Evolutionary conservation across 495 filamentous ascomycete genomes (phyloP), one percentile per base, ranked within the genome.

Genomic region (Podospora fimiseda): DNA sequence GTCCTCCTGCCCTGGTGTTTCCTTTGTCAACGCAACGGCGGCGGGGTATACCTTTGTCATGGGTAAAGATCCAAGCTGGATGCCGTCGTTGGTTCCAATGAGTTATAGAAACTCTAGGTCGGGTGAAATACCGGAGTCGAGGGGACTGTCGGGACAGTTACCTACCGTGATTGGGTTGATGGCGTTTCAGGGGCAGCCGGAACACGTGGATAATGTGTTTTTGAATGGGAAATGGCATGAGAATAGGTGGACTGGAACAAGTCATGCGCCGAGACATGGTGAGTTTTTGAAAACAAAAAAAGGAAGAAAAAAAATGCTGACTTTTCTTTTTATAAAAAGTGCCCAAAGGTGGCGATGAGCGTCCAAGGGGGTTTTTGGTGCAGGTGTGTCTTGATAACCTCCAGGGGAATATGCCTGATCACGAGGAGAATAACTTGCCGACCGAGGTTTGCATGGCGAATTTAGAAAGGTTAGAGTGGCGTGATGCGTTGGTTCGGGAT

Each of bases 81-180:
- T 72, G 6, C 62, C 62, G 2, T 21, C 58, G 2, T 37, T 72
- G n/a, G 68, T 72, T 11, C 69, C 69, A 0, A 44, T 16, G 14
- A 48, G 39, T 9, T 70, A 63, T 49, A 18, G 53, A 41, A 61
- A 68, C 16, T 43, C 48, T 3, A 18, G 43, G 1, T 15, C 21
- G 4, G 11, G 45, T 1, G 36, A 33, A 9, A 2, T 4, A 5
- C 24, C 20, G 0, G 6, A 33, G 27, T 68, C 67, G 14, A 5
- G 24, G 0, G 68, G 68, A 3, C 54, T 72, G 2, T 23, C 50
- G 0, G 70, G 70, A 2, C 58, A 66, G 2, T 37, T 71, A 23
- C 43, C 58, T 9, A 60, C 63, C 13, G 47, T 71, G 23, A 24
- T 70, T 11, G 63, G 57, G 23, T 39, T 65, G 44, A 69, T 66